These are phyloP conservation scores for Quercus phellos DNA, from an alignment of 331 rosid species.

Conservation along the genomic window DNA sequence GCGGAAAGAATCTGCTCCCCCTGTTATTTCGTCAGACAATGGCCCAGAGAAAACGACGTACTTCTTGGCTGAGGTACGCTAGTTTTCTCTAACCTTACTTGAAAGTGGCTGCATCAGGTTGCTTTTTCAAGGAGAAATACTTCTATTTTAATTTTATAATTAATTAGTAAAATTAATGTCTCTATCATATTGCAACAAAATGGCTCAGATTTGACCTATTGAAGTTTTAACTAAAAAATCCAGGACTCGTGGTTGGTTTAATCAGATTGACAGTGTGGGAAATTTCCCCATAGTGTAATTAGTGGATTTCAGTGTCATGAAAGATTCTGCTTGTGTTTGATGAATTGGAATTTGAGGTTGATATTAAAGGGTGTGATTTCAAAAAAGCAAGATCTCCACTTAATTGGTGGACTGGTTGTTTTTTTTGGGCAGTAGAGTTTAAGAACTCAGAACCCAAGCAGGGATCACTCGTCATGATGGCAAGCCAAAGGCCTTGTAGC, in stretches of 20 bases:
- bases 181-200: not conserved
- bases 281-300: not conserved
- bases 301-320: not conserved
- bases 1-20: conserved; percentile 96
- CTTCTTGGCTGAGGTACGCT: conserved; percentile 92
- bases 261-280: not conserved
- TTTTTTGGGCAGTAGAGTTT: not conserved
- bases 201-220: not conserved
- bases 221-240: not conserved
- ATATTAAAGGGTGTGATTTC: not conserved
- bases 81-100: conserved; percentile 8
- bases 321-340: not conserved
- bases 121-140: not conserved
- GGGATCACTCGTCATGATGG: not conserved
- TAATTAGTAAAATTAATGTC: not conserved
- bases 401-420: not conserved
- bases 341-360: too few relatives aligned
- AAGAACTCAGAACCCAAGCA: not conserved
- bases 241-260: not conserved
- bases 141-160: too few relatives aligned
- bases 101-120: not conserved
- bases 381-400: not conserved
- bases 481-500: not conserved
- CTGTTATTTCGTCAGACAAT: conserved; percentile 50
- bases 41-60: conserved; percentile 65